Base-by-base conservation (phyloP, 2,329 filamentous ascomycete species). In the Talaromyces albobiverticillius region DNA sequence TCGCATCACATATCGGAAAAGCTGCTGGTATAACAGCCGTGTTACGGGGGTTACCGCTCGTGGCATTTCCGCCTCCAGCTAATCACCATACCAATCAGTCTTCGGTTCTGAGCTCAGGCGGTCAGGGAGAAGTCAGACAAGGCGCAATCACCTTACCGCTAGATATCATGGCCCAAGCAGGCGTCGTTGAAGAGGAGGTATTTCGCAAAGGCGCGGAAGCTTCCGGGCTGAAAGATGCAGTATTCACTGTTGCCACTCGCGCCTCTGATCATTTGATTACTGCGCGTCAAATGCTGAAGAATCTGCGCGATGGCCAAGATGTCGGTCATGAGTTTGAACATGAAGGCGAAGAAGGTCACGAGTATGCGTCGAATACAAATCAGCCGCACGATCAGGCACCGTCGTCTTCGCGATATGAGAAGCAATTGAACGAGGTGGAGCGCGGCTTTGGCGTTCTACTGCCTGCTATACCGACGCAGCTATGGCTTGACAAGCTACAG, bases 201-300 rank as follows among this genome's bases (percentile, higher is more conserved):
- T 89, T 95, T 56, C 82, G 93, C 8, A 80, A 85, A 40, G 93
- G 92, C 0, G 85, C 88, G 0, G 75, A 83, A n/a, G 93, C 93
- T 0, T 79, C 84, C 0, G 92, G 92, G 0, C 78, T 97, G 16
- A 85, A 88, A 57, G 93, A 99, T 70, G 93, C 92, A 3, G 84
- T 97, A 1, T 99, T 97, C 71, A 82, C 84, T 3, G 90, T 99
- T 13, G 94, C 94, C 0, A 99, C 94, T 0, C 83, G 93, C 34
- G 94, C 94, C 6, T 95, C 95, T 66, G 94, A 99, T 68, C 94
- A 99, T 71, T 78, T 99, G 31, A 95, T 96, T 61, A 97, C 93
- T 0, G 93, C 89, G 2, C 80, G 91, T 56, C 90, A 96, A 69
- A 96, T 99, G 91, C 72, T 97, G 57, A 86, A 85, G 65, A 90